Evolutionary conservation across 108 stramenopile genomes (phyloP).

Genomic region (Chaetoceros muelleri): DNA sequence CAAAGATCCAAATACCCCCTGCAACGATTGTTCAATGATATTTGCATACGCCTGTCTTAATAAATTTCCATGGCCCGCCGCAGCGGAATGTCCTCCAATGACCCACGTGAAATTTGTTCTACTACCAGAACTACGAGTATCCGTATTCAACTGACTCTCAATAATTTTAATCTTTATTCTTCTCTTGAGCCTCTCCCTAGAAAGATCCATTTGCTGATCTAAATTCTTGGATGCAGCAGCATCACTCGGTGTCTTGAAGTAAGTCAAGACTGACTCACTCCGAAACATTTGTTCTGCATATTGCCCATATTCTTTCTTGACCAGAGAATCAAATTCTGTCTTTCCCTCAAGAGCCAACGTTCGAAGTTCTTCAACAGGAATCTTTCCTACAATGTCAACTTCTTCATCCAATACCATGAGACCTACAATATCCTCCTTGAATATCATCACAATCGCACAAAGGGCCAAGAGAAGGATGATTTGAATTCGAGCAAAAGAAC

Average conservation of each 20-base stretch:
- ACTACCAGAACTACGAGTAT: neutral
- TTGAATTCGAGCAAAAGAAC: neutral
- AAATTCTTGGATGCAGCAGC: neutral
- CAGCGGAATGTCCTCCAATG: constrained; percentile 67
- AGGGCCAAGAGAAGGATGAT: neutral
- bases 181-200: constrained; percentile 12
- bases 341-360: neutral
- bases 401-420: neutral
- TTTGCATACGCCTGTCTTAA: constrained; percentile 61
- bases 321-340: neutral
- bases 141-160: constrained; percentile 4
- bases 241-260: neutral
- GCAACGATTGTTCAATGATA: constrained; percentile 32
- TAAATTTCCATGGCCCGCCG: constrained; percentile 74
- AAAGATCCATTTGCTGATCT: neutral
- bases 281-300: neutral
- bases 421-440: neutral
- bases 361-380: neutral
- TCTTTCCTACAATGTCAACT: neutral
- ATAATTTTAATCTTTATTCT: constrained; percentile 31
- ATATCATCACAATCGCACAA: neutral
- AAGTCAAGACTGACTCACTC: neutral
- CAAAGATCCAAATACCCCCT: constrained; percentile 34
- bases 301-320: neutral
- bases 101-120: constrained; percentile 48